Evolutionary conservation across 2,329 filamentous ascomycete genomes (phyloP), one percentile per base, ranked within the genome.

Genomic region (Aspergillus brunneoviolaceus): DNA sequence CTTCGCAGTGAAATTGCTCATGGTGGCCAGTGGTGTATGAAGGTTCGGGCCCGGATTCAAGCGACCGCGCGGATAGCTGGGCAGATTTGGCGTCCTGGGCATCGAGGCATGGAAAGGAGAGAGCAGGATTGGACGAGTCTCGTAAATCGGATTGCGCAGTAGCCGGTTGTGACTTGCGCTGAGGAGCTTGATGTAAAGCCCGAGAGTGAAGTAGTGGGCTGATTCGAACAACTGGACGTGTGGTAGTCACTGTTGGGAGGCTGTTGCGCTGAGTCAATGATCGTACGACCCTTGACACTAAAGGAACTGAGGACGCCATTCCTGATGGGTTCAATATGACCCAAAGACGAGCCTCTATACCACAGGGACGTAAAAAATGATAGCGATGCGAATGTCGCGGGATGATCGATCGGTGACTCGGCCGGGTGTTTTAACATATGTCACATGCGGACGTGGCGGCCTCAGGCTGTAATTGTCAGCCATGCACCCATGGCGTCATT

Each of bases 11-110:
- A 77, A 90, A 97, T 31, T 80, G 84, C 65, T 90, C 84, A 55
- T 95, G 93, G n/a, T 86, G 87, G 59, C 95, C 95, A 50, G 90
- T 89, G 0, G 94, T 97, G 76, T 99, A 99, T 1, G 92, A 92
- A 0, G 95, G 95, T 72, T 99, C 95, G 1, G 94, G 94, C 0
- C 94, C 94, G 51, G 87, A 88, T 23, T 86, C 85, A 51, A 89
- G 81, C 42, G 89, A 90, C 58, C 81, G 81, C 16, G 85, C 83
- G 66, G 85, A 85, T 51, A 98, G 87, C 10, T 82, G 89, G 5
- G 89, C 89, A 0, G 94, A 91, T 63, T 89, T 88, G 39, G 84
- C 85, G 71, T 96, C 92, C 59, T 93, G 82, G 2, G 89, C 91
- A 72, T 96, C 92, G 50, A 96, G 88, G 72, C 92, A 96, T 3